Base-by-base conservation (phyloP, 208 protist species). In the Balamuthia mandrillaris region DNA sequence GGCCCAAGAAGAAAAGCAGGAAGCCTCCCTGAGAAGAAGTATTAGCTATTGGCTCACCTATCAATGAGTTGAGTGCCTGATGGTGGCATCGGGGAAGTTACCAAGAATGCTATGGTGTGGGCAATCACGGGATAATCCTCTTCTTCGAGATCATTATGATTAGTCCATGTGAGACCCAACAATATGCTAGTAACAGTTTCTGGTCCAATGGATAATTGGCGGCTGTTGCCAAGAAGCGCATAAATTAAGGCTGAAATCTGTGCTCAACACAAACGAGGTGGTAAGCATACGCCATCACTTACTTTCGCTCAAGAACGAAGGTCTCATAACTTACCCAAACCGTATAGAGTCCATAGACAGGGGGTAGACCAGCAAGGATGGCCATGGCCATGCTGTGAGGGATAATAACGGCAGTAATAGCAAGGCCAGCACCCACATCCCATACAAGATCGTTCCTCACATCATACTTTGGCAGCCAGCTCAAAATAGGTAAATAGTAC, bases 281-380 rank as follows among this genome's bases (percentile, higher is more conserved):
- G n/a, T n/a, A n/a, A n/a, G n/a, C n/a, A n/a, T n/a, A n/a, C n/a
- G n/a, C n/a, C n/a, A n/a, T n/a, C n/a, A n/a, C n/a, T n/a, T n/a
- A n/a, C n/a, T n/a, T n/a, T n/a, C n/a, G n/a, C n/a, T n/a, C n/a
- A n/a, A n/a, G n/a, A n/a, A n/a, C n/a, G n/a, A n/a, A n/a, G n/a
- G n/a, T n/a, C n/a, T n/a, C n/a, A n/a, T n/a, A n/a, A n/a, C 1
- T n/a, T 29, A 81, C 74, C 74, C 74, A 81, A 6, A 52, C 58
- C 18, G 74, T 65, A 61, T 81, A 81, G 24, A 81, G 74, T 35
- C 74, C 74, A 35, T 81, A 81, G 31, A 81, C 74, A 33, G 74
- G 74, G 3, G 74, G 74, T 29, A 81, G 74, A 14, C 74, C 74
- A 9, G 74, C 74, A 4, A 81, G 54, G 27, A 81, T 81, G 47